Evolutionary conservation across 331 rosid species (phyloP).

Genomic region (Telfairia occidentalis): DNA sequence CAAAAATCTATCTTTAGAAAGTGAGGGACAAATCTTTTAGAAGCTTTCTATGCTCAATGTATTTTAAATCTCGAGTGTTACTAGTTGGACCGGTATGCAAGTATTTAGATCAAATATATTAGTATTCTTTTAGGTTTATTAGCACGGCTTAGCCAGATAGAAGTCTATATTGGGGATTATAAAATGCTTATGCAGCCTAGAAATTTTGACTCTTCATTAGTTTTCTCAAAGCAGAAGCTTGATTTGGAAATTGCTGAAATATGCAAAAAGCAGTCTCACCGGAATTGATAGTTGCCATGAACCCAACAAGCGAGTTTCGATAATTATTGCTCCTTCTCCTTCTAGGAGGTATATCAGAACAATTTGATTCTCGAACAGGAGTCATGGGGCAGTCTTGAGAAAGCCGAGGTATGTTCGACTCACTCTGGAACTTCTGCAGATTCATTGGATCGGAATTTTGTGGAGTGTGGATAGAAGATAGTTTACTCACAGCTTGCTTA

Average conservation of each 20-base stretch:
- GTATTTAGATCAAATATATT: background rate
- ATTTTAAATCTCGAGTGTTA: background rate
- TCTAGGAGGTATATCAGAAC: conserved; percentile 9
- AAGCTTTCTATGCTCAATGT: background rate
- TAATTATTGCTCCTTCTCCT: conserved; percentile 29
- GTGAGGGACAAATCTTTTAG: background rate
- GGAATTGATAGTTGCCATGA: conserved; percentile 33
- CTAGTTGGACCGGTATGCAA: background rate
- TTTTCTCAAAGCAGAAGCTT: too few relatives aligned
- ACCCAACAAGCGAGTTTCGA: conserved; percentile 53
- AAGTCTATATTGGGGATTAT: background rate
- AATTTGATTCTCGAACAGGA: conserved; percentile 1
- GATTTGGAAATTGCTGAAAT: background rate
- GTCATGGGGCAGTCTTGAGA: conserved; percentile 11
- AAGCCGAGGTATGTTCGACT: conserved; percentile 20
- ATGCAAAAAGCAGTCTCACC: conserved; percentile 21
- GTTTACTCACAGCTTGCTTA: conserved; percentile 1
- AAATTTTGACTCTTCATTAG: background rate
- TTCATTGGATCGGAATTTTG: background rate
- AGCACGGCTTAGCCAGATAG: background rate
- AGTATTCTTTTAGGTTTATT: background rate
- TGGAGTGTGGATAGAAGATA: conserved; percentile 1
- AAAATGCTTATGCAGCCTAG: background rate
- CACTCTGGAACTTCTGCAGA: conserved; percentile 36
- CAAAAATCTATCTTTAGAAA: background rate